Conservation (phyloP, 345 rosid species). For the Balakata baccata region DNA sequence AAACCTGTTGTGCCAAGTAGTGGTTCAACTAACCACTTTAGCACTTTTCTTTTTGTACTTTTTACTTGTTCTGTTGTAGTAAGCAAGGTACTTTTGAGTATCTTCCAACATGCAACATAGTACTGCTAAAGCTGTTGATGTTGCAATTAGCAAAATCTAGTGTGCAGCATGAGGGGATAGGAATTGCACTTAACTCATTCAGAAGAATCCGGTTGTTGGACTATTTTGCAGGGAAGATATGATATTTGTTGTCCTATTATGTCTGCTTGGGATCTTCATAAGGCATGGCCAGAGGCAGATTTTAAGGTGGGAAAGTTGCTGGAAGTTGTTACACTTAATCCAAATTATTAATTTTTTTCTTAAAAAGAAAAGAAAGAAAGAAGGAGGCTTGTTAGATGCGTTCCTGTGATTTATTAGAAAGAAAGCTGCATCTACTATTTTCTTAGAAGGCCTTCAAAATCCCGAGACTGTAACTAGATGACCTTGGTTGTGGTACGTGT, state of each 20-base stretch:
- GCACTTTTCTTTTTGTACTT: not conserved
- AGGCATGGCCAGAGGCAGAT: conserved; percentile 93
- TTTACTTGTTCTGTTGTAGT: not conserved
- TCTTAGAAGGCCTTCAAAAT: too few species aligned
- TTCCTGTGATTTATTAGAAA: too few species aligned
- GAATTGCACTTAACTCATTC: not conserved
- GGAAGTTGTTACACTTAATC: not conserved
- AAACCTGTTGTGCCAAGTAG: not conserved
- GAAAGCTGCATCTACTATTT: too few species aligned
- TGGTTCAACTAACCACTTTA: not conserved
- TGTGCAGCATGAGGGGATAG: not conserved
- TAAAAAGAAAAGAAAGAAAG: too few species aligned
- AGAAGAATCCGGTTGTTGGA: not conserved
- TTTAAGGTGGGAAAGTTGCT: conserved; percentile 51
- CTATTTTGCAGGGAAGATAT: conserved; percentile 77
- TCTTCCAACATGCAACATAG: not conserved
- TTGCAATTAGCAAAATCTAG: not conserved
- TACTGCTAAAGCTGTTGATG: not conserved
- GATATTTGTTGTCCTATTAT: conserved; percentile 93
- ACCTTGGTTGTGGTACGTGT: too few species aligned
- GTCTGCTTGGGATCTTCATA: conserved; percentile 99
- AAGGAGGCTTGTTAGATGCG: too few species aligned
- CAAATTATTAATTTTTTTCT: too few species aligned
- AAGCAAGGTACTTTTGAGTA: not conserved
- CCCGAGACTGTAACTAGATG: too few species aligned